Evolutionary conservation across 2,329 filamentous ascomycete species (phyloP).

Genomic region (Metarhizium anisopliae): DNA sequence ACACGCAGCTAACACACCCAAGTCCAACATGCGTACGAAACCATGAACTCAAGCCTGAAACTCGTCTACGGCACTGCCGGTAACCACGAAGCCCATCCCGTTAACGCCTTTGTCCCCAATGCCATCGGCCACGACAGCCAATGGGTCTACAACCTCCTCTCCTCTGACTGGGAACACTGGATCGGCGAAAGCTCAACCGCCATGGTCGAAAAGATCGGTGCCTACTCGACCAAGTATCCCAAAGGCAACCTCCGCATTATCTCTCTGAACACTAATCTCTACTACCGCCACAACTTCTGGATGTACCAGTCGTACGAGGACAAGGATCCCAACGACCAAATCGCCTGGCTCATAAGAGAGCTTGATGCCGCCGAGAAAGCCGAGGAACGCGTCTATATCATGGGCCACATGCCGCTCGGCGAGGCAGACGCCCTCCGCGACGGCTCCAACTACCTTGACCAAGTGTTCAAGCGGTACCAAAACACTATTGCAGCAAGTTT

Average conservation of each 20-base stretch:
- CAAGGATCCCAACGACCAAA: constrained; percentile 41
- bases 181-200: constrained; percentile 26
- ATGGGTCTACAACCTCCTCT: constrained; percentile 43
- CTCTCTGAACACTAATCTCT: constrained; percentile 50
- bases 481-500: constrained; percentile 46
- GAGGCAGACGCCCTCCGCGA: constrained; percentile 42
- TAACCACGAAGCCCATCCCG: constrained; percentile 46
- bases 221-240: constrained; percentile 37
- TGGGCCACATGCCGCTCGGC: constrained; percentile 48
- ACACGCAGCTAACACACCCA: neutral
- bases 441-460: constrained; percentile 41
- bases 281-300: constrained; percentile 48
- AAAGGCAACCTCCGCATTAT: constrained; percentile 44
- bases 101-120: constrained; percentile 38
- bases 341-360: constrained; percentile 44
- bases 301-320: constrained; percentile 36
- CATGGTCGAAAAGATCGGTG: constrained; percentile 31
- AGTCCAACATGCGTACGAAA: constrained; percentile 36
- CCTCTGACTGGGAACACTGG: constrained; percentile 36
- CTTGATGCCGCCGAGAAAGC: constrained; percentile 43
- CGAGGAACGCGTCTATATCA: constrained; percentile 45
- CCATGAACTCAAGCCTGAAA: constrained; percentile 32
- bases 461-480: constrained; percentile 43
- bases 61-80: constrained; percentile 43
- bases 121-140: constrained; percentile 29